Evolutionary conservation across 768 basidiomycete species (phyloP), one percentile per base, ranked within the genome.

Genomic region (Auriculariales sp.): DNA sequence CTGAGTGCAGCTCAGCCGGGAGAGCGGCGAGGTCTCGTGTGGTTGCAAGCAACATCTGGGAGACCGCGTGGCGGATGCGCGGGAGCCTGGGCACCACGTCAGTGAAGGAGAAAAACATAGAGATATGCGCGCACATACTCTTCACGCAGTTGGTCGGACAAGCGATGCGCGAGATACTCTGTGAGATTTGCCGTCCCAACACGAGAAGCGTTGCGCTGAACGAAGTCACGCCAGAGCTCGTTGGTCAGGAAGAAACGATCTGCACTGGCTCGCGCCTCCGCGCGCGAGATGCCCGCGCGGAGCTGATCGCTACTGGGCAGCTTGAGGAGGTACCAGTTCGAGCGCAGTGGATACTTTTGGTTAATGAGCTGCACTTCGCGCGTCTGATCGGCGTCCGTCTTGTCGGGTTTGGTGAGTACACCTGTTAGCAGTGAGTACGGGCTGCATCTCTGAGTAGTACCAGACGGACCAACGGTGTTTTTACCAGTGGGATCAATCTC

Each of bases 341-440:
- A 74, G 3, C 69, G 65, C 2, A 79, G 66, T 0, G 67, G 54
- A 12, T 51, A 75, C 68, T 17, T 45, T 1, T 3, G 28, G 10
- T 47, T 44, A 39, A 19, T 11, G 7, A 30, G 49, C 30, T 83
- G 51, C 84, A 83, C 86, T 2, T 56, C 61, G 0, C 60, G 60
- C 48, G 78, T 76, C 28, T 79, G 75, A 0, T 75, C 78, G 1
- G 58, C 46, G 0, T 73, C 73, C 50, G 79, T 82, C 6, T 79
- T 74, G 54, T 83, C 83, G 0, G 81, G 81, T 54, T 88, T 86
- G 0, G 83, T 88, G 17, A 84, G 68, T 15, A 84, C 80, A 44
- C 82, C 83, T 83, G 51, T 4, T 32, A 12, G 29, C 6, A 25
- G 30, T 10, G 5, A 3, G 28, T 9, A 32, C 17, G 29, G 22